Percentiles rank a stretch among this genome's conserved stretches.
These are phyloP conservation scores for Colletotrichum sp. DNA, from an alignment of 2,329 filamentous ascomycete genomes.

Conservation along the genomic window DNA sequence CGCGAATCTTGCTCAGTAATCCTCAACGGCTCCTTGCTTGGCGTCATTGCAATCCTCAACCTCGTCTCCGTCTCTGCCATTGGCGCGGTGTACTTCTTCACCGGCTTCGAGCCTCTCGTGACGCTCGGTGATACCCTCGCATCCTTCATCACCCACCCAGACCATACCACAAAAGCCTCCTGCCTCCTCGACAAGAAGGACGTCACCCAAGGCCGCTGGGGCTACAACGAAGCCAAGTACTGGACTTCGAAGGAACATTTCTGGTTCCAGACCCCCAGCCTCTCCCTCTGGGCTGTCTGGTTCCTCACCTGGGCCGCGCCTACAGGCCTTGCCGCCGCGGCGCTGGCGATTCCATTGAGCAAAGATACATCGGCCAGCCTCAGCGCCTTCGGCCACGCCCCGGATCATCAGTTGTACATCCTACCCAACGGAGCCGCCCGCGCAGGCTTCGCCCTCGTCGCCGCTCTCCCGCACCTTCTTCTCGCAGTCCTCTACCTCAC, in stretches of 20 bases:
- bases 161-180: slow-evolving; percentile 45
- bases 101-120: slow-evolving; percentile 47
- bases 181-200: slow-evolving; percentile 55
- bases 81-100: slow-evolving; percentile 32
- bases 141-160: slow-evolving; percentile 53
- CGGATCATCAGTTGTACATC: slow-evolving; percentile 37
- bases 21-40: slow-evolving; percentile 49
- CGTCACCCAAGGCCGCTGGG: slow-evolving; percentile 48
- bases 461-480: slow-evolving; percentile 53
- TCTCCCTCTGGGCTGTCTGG: slow-evolving; percentile 46
- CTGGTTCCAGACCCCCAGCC: slow-evolving; percentile 51
- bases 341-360: slow-evolving; percentile 41
- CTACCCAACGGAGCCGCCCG: slow-evolving; percentile 26
- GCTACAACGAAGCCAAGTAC: slow-evolving; percentile 44
- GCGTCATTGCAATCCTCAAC: slow-evolving; percentile 47
- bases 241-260: slow-evolving; percentile 45
- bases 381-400: slow-evolving; percentile 43
- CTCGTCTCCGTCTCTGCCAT: slow-evolving; percentile 38
- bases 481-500: slow-evolving; percentile 52
- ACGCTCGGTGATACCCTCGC: slow-evolving; percentile 57
- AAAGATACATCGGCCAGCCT: slow-evolving; percentile 33
- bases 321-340: slow-evolving; percentile 40
- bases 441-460: slow-evolving; percentile 41
- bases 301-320: slow-evolving; percentile 43
- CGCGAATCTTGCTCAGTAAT: slow-evolving; percentile 42